Base-by-base conservation (phyloP, 1,139 yeast species). In the Taphrina betulina region DNA sequence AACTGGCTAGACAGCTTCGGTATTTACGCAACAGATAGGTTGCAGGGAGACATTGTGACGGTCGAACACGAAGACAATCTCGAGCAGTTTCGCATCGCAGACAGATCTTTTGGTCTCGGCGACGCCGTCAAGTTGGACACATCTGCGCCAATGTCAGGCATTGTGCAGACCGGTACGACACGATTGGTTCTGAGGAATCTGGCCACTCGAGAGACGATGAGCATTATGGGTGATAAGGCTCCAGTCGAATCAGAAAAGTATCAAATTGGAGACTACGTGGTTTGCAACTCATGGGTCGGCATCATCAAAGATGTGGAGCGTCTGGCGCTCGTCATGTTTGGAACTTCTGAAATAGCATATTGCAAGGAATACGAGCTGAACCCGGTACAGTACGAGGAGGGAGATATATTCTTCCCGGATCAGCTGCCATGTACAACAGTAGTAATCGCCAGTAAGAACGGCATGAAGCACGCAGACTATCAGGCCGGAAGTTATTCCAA, bases 1-100 rank as follows among this genome's bases (percentile, higher is more conserved):
- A 43, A 43, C 26, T 43, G 48, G 48, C 38, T 31, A 10, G 48
- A 43, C 38, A 37, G 31, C 12, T 43, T 43, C 20, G 48, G 48
- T 14, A 31, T 33, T 2, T 43, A 31, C 14, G 48, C 28, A 3
- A 29, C 29, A 3, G 26, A 22, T 19, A 16, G 19, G 19, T 31
- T 43, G 16, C 37, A 24, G 17, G 45, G 45, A 8, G n/a, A 29
- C 5, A 28, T 20, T 19, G 14, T 20, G n/a, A 19, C 38, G 22
- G 20, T 16, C 8, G 10, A 19, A 12, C 48, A 43, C 38, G 48
- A 43, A n/a, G 48, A 43, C 29, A 7, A 12, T n/a, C n/a, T 24
- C 2, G 17, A 17, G 10, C 28, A 31, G 5, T 43, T 31, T 43
- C 3, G 16, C 5, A 17, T 43, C 28, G 12, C 19, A n/a, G 48